phyloP scores from a whole-genome alignment of 768 basidiomycete genomes.

The Pleurotus tuoliensis region DNA sequence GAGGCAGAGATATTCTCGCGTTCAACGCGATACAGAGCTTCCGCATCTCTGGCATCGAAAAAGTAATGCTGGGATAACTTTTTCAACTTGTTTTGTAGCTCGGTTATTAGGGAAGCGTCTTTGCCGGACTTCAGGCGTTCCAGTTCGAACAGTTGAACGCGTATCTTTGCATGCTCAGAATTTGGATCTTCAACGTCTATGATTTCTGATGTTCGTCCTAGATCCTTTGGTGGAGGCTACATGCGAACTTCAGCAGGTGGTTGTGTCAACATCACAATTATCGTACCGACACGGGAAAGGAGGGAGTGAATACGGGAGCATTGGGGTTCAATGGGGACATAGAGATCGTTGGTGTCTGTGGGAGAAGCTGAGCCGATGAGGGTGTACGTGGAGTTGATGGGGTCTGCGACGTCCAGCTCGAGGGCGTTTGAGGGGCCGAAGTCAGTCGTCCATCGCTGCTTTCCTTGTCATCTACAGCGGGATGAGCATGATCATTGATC shows the following conservation, averaged over 20 bases:
- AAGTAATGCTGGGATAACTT: slow-evolving; percentile 57
- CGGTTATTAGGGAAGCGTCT: slow-evolving; percentile 25
- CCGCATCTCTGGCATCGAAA: slow-evolving; percentile 67
- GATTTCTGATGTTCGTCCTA: slow-evolving; percentile 6
- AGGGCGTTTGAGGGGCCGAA: background rate
- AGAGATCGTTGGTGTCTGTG: slow-evolving; percentile 14
- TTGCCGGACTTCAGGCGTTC: slow-evolving; percentile 15
- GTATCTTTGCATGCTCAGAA: slow-evolving; percentile 57
- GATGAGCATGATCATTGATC: background rate
- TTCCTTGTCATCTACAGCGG: background rate
- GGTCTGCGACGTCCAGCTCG: slow-evolving; percentile 13
- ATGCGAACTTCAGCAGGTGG: no score
- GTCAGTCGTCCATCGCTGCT: slow-evolving; percentile 1
- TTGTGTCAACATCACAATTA: background rate
- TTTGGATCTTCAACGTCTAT: slow-evolving; percentile 54
- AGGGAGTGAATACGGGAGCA: slow-evolving; percentile 35
- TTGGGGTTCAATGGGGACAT: slow-evolving; percentile 33
- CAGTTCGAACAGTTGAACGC: slow-evolving; percentile 49
- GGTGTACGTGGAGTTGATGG: slow-evolving; percentile 33
- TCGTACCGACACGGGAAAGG: slow-evolving; percentile 5
- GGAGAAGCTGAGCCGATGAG: slow-evolving; percentile 23
- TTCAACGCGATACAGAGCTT: slow-evolving; percentile 50
- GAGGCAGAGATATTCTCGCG: slow-evolving; percentile 44
- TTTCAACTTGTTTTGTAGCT: slow-evolving; percentile 43
- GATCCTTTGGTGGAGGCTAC: no score